Evolutionary conservation across 2,329 filamentous ascomycete species (phyloP), one percentile per base, ranked within the genome.

Genomic region (Neofusicoccum sp.): DNA sequence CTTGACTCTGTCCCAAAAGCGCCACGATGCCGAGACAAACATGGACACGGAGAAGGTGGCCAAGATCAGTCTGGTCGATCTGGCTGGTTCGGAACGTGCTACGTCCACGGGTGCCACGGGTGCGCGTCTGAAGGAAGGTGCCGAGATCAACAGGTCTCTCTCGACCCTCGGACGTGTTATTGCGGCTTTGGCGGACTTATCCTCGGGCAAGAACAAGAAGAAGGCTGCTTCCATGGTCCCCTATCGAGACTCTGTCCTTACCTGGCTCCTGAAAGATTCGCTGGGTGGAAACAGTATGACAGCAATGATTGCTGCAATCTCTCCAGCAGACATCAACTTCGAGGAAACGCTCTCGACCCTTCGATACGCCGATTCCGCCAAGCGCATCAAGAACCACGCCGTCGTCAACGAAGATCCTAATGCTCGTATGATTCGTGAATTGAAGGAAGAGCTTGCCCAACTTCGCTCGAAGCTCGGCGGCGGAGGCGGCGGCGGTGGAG

Each of bases 321-420:
- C 93, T 72, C 95, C 95, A 3, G 95, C 95, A 61, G 95, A 99
- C 78, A 98, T 98, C 81, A 99, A 99, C 78, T 98, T 96, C 74
- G 95, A 99, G 68, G 95, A 99, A 78, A 99, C 96, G 0, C 83
- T 99, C 16, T 95, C 93, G 74, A 99, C 95, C 0, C 83, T 99
- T 33, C 88, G 96, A 72, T 99, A 99, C 77, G 95, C 96, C 62
- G 94, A 99, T 74, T 97, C 93, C 6, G 95, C 95, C 31, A 99
- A 99, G 81, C 89, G 95, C 71, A 99, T 99, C 84, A 98, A 98
- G 92, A 99, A 99, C 80, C 95, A 99, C 77, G 95, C 95, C 63
- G 95, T 99, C 56, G 91, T 99, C 77, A 99, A 99, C 81, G 95
- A 99, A 77, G 95, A 99, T 78, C 94, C 95, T 50, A 99, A 99